Percentiles rank a stretch among this genome's conserved stretches.
These are phyloP conservation scores for Isoetes taiwanensis DNA, from an alignment of 75 land plant genomes.

Conservation along the genomic window DNA sequence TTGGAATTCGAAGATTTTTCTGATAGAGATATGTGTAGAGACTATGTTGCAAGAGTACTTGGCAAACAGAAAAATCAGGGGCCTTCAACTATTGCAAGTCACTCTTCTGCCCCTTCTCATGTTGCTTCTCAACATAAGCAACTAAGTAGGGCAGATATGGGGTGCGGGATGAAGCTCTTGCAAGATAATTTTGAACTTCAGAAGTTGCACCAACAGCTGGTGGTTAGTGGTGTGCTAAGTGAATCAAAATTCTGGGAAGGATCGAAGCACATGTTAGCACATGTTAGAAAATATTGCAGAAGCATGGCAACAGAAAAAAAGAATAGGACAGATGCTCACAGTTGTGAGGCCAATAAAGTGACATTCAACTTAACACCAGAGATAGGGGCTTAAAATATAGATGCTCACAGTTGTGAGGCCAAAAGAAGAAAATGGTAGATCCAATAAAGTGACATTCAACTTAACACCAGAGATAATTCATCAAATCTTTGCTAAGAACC, in stretches of 20 bases:
- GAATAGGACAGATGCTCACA: slow-evolving; percentile 79
- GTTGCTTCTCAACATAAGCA: too few relatives aligned
- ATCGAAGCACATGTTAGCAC: too few relatives aligned
- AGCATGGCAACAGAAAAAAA: slow-evolving; percentile 68
- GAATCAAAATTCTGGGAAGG: slow-evolving; percentile 97
- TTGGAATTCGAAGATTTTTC: slow-evolving; percentile 23
- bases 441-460: too few relatives aligned
- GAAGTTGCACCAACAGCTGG: slow-evolving; percentile 83
- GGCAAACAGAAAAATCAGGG: slow-evolving; percentile 9
- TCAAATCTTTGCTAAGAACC: slow-evolving; percentile 97
- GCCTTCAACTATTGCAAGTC: neutral
- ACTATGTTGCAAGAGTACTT: slow-evolving; percentile 15
- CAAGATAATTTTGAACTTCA: slow-evolving; percentile 48
- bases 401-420: too few relatives aligned
- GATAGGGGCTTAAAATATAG: too few relatives aligned
- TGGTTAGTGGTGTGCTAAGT: slow-evolving; percentile 44
- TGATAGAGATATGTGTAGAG: slow-evolving; percentile 22
- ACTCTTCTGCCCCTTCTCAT: neutral
- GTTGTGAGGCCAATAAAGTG: slow-evolving; percentile 81
- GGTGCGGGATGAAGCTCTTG: slow-evolving; percentile 22
- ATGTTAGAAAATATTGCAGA: too few relatives aligned
- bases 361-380: slow-evolving; percentile 91
- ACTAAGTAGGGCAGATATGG: slow-evolving; percentile 13
- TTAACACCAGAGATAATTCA: too few relatives aligned
- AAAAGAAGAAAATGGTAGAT: too few relatives aligned